Evolutionary conservation across 148 eudicot genomes (phyloP), one percentile per base, ranked within the genome.

Genomic region (Heliamphora exappendiculata): DNA sequence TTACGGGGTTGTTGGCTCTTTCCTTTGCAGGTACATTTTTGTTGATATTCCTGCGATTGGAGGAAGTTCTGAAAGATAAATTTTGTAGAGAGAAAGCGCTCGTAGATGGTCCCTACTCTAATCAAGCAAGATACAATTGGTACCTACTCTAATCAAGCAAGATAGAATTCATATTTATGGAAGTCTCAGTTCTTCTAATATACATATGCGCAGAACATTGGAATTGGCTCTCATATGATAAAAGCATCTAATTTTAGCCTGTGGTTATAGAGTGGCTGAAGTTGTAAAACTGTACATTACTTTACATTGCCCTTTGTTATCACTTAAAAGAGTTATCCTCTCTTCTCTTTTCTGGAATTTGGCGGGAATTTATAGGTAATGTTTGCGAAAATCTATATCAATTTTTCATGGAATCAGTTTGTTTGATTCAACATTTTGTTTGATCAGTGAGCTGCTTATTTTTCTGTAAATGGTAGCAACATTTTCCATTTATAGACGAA

Each of bases 31-130:
- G 90, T 67, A 67, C 74, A 58, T 86, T 94, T 59, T 49, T 83
- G 1, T 75, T 57, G 34, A 73, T 90, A 67, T 89, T 92, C 80
- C 82, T 82, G 80, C 86, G 76, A 73, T 66, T 94, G 58, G 92
- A 92, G 83, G 88, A 83, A 72, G 77, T 72, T 74, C 68, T 94
- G 66, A 92, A 76, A 77, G 77, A 77, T 33, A 82, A 75, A 81
- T 92, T 89, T 79, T 78, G 88, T 55, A 79, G 64, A 85, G 83
- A 79, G 79, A 89, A 82, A 77, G 63, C 62, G 22, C 22, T 37
- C 28, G 33, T 47, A 54, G 69, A 29, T 65, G 31, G 72, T 19
- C 75, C 75, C 47, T 29, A 29, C 70, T 50, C 60, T 41, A 14
- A 67, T 44, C 67, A 24, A 39, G 53, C 51, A 34, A 69, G 69